Evolutionary conservation across 202 grass and related monocot species (phyloP), one percentile per base, ranked within the genome.

Genomic region (Miscanthus sacchariflorus): DNA sequence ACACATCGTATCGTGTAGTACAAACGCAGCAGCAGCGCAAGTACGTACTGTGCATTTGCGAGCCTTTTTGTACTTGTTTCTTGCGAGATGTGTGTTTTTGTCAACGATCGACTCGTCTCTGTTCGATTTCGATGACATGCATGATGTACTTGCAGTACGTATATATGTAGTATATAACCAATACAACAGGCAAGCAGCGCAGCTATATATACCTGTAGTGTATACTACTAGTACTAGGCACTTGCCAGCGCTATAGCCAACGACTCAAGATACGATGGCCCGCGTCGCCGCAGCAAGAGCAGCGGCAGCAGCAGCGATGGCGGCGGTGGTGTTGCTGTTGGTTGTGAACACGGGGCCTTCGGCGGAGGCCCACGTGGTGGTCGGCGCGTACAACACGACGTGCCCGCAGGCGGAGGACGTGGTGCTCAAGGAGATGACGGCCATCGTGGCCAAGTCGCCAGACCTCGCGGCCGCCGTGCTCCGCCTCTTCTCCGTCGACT

Each of bases 401-500:
- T 98, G 95, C 63, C 95, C 95, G 0, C 50, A 91, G 49, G 91
- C 76, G 18, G 95, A 98, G 88, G 73, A 86, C 3, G 80, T 98
- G 2, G 86, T 98, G 14, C n/a, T 81, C 6, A 59, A 80, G 71
- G 95, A 95, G 90, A 92, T 95, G 90, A 71, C 86, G 6, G 48
- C 65, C 70, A 63, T 94, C 39, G 14, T 95, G 1, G 77, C 35
- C 9, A 42, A 76, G 18, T 89, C 91, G 23, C 95, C 95, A 0
- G 90, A 91, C 48, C 87, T 98, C 1, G 91, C 90, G 14, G 87
- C 75, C 17, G 59, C 91, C 21, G 79, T 98, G 35, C 82, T 98
- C 58, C 82, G 93, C 56, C 76, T 98, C 78, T 91, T 95, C 86
- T 98, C 94, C 88, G 88, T 93, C 3, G 95, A 98, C 83, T 98